Base-by-base conservation (phyloP, 2,329 filamentous ascomycete genomes). In the Diaporthe batatas region DNA sequence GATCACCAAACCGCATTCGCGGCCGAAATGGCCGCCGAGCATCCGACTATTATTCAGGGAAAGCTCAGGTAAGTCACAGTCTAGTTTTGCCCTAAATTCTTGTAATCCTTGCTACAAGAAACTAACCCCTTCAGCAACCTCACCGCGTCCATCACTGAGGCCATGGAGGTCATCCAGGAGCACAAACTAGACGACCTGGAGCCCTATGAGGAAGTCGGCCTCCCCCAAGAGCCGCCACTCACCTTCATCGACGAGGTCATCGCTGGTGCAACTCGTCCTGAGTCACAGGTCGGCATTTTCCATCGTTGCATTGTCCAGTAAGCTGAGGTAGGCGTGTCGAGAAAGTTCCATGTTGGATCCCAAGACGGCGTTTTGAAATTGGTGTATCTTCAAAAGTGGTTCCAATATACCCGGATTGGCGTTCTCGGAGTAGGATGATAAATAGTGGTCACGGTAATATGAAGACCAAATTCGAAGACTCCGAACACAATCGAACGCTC, bases 1-100 rank as follows among this genome's bases (percentile, higher is more conserved):
- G 96, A 99, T 78, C 96, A 99, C 80, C 96, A 99, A 82, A 88
- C 91, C 25, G 94, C 98, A 81, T 88, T 99, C 70, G 96, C 96
- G 0, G 86, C 91, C 65, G 91, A 94, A 76, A 88, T 98, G 72
- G 89, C 92, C 42, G 84, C 86, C 32, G 90, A 94, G 76, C 92
- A 92, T n/a, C 25, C 51, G 32, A 97, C 97, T 82, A 90, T 94
- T 3, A 86, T 95, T n/a, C 88, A 91, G 77, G 93, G 92, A 14
- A 84, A 87, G 69, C 83, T 94, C 54, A 86, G 88, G 92, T 94
- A 87, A 71, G 88, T 80, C 3, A 29, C n/a, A 25, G 18, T 44
- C 44, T 47, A 8, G 18, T 47, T 10, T 36, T 44, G 5, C 18
- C 18, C 3, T 10, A 2, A 12, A 2, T 21, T 32, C 18, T 14